A percentile compares a stretch with the other conserved stretches of the same genome.
Evolutionary conservation across 2,329 filamentous ascomycete genomes (phyloP).

Genomic region (Diaporthe sp.): DNA sequence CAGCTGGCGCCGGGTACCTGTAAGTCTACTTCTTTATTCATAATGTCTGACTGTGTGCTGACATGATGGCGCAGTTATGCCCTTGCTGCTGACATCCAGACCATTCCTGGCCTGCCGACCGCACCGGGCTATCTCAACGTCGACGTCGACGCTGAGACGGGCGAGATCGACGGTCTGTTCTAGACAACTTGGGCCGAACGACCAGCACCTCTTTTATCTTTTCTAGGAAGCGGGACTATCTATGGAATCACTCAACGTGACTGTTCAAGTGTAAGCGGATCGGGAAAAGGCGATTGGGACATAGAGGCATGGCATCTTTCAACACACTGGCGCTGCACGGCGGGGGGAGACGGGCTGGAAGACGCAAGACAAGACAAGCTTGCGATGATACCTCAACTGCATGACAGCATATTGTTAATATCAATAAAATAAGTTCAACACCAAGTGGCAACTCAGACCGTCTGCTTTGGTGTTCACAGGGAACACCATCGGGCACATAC

Average conservation of each 20-base stretch:
- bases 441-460: not conserved
- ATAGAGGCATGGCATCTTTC: slow-evolving; percentile 39
- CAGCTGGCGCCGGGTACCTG: slow-evolving; percentile 93
- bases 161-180: slow-evolving; percentile 90
- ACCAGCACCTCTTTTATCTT: not conserved
- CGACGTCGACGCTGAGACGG: slow-evolving; percentile 85
- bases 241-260: slow-evolving; percentile 31
- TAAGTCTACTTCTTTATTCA: slow-evolving; percentile 60
- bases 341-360: not conserved
- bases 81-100: slow-evolving; percentile 96
- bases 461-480: not conserved
- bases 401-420: slow-evolving; percentile 28
- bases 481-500: not conserved
- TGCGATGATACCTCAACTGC: slow-evolving; percentile 38
- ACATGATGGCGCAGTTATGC: slow-evolving; percentile 75
- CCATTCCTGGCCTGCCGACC: slow-evolving; percentile 94
- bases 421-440: slow-evolving; percentile 35
- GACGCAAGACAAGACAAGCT: slow-evolving; percentile 24
- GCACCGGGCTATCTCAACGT: slow-evolving; percentile 97
- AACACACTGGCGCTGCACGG: slow-evolving; percentile 30
- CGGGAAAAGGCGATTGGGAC: slow-evolving; percentile 17
- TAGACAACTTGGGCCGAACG: slow-evolving; percentile 59
- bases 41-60: slow-evolving; percentile 46
- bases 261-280: not conserved
- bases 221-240: not conserved